Conservation (phyloP, 306 rosid genomes). For the Mucuna pruriens region DNA sequence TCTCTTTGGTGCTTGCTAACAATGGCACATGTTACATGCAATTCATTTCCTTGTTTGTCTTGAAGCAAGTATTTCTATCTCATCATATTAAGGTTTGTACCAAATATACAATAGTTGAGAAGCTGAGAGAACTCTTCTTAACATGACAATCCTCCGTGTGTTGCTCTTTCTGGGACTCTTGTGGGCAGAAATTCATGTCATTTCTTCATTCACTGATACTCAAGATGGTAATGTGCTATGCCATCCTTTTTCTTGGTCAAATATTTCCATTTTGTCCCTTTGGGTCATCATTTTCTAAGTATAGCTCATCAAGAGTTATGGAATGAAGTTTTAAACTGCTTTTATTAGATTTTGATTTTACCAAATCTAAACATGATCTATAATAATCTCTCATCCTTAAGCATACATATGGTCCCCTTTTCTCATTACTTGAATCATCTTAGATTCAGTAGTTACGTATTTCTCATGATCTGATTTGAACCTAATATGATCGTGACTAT, state of each 20-base stretch:
- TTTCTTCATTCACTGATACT: constrained; percentile 56
- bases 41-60: constrained; percentile 23
- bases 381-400: not conserved
- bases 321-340: not conserved
- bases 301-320: not conserved
- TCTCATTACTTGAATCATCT: constrained; percentile 1
- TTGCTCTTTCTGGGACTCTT: constrained; percentile 60
- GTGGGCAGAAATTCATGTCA: constrained; percentile 50
- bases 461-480: constrained; percentile 6
- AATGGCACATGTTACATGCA: not conserved
- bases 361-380: not conserved
- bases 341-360: constrained; percentile 5
- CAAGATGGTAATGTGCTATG: constrained; percentile 59
- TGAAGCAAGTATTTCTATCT: constrained; percentile 21
- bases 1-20: constrained; percentile 6
- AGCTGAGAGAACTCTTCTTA: constrained; percentile 24
- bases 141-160: constrained; percentile 47
- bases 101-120: not conserved
- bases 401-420: not conserved
- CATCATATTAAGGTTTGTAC: constrained; percentile 19
- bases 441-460: not conserved
- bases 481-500: not conserved
- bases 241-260: not conserved
- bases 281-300: not conserved
- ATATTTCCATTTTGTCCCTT: not conserved